These are phyloP conservation scores for Fusarium staphyleae DNA, from an alignment of 2,329 filamentous ascomycete species.

Conservation along the genomic window DNA sequence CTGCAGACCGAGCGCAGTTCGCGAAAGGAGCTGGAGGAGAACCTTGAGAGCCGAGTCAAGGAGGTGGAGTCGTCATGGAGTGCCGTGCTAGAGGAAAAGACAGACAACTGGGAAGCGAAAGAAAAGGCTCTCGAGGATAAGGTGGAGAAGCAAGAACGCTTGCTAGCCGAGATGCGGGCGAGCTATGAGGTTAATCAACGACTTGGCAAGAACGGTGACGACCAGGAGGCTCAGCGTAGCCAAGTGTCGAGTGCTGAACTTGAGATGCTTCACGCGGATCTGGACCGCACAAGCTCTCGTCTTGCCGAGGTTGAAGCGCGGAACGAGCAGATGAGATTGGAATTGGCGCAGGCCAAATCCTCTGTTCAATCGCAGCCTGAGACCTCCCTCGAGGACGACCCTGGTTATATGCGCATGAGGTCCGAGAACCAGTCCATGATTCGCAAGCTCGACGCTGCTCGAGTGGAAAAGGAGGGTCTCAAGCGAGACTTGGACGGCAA, in stretches of 20 bases:
- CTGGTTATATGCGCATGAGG: constrained; percentile 83
- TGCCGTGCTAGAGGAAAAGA: constrained; percentile 89
- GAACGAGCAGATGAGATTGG: constrained; percentile 90
- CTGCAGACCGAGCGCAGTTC: constrained; percentile 79
- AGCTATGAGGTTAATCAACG: constrained; percentile 96
- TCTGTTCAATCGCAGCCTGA: constrained; percentile 65
- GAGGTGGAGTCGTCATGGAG: constrained; percentile 91
- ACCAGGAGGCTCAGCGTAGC: constrained; percentile 62
- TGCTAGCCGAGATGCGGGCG: constrained; percentile 94
- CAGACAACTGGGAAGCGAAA: constrained; percentile 94
- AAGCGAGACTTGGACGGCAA: constrained; percentile 79
- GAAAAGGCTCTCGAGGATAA: constrained; percentile 93
- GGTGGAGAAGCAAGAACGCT: constrained; percentile 88
- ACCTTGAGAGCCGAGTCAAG: constrained; percentile 80
- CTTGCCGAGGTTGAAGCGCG: constrained; percentile 91
- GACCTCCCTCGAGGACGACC: constrained; percentile 82
- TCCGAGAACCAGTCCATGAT: constrained; percentile 94
- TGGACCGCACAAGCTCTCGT: constrained; percentile 86
- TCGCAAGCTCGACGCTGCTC: constrained; percentile 82
- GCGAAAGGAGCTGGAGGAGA: constrained; percentile 77
- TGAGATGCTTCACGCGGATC: constrained; percentile 89
- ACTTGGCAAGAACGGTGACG: constrained; percentile 75
- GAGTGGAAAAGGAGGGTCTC: constrained; percentile 83
- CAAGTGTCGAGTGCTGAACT: constrained; percentile 87
- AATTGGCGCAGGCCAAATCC: constrained; percentile 88